Evolutionary conservation across 192 early-diverging fungal species (phyloP).

Genomic region (Coemansia sp.): DNA sequence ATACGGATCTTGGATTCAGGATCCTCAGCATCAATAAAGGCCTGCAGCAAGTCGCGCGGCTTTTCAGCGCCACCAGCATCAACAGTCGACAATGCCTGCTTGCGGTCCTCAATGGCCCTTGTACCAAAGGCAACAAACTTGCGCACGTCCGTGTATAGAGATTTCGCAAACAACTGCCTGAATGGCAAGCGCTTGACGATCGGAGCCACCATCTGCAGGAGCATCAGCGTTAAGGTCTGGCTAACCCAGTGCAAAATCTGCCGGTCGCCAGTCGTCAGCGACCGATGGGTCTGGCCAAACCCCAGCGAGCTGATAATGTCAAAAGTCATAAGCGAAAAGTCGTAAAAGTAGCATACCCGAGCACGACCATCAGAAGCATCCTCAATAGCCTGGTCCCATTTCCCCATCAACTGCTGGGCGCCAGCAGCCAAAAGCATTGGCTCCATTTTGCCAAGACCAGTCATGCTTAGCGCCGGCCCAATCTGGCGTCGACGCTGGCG

Average conservation of each 20-base stretch:
- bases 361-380: neutral
- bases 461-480: conserved; percentile 25
- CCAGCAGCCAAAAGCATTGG: conserved; percentile 30
- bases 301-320: conserved; percentile 45
- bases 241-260: conserved; percentile 36
- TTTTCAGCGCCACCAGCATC: neutral
- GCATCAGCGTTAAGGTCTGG: conserved; percentile 29
- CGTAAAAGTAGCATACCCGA: conserved; percentile 28
- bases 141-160: conserved; percentile 21
- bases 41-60: conserved; percentile 43
- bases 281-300: conserved; percentile 36
- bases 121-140: conserved; percentile 27
- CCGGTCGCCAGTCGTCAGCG: conserved; percentile 37
- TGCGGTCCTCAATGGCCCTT: conserved; percentile 30
- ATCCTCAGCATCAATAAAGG: conserved; percentile 49
- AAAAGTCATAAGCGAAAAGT: conserved; percentile 42
- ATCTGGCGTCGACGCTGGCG: conserved; percentile 37
- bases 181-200: conserved; percentile 24
- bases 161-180: conserved; percentile 5
- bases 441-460: conserved; percentile 40
- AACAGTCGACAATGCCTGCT: neutral
- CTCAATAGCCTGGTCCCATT: conserved; percentile 31
- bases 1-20: conserved; percentile 28
- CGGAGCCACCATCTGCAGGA: conserved; percentile 27
- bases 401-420: conserved; percentile 24